Conservation (phyloP, 805 yeast species). For the Pichia cephalocereana region DNA sequence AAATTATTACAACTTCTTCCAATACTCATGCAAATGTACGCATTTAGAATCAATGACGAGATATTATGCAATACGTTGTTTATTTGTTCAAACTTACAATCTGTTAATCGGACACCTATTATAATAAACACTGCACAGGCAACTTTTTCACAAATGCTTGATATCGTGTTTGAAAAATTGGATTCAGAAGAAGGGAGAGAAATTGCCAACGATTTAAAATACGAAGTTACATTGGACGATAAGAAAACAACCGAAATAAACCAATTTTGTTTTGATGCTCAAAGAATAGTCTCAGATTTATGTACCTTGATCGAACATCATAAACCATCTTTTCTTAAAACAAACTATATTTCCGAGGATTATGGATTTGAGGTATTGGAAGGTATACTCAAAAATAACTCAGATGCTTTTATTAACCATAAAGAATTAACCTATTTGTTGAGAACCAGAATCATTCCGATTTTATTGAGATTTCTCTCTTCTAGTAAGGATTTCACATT, state of each 20-base stretch:
- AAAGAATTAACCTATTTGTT: constrained; percentile 58
- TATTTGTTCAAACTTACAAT: constrained; percentile 66
- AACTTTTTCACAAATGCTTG: constrained; percentile 77
- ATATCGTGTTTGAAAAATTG: constrained; percentile 66
- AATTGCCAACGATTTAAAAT: constrained; percentile 23
- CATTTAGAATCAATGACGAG: constrained; percentile 43
- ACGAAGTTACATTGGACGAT: constrained; percentile 38
- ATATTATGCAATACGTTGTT: constrained; percentile 49
- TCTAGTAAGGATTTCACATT: constrained; percentile 53
- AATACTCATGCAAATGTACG: constrained; percentile 56
- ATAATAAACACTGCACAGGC: constrained; percentile 90
- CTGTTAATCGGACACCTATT: constrained; percentile 59
- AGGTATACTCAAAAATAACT: constrained; percentile 61
- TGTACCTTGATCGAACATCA: constrained; percentile 58
- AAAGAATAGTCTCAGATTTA: constrained; percentile 59
- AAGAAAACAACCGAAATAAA: constrained; percentile 34
- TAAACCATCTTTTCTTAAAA: constrained; percentile 43
- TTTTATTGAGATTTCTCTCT: constrained; percentile 58
- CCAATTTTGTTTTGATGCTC: constrained; percentile 58
- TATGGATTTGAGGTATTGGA: constrained; percentile 80
- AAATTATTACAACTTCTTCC: constrained; percentile 82
- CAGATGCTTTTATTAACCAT: constrained; percentile 43
- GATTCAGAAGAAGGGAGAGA: constrained; percentile 29
- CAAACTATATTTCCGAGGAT: constrained; percentile 45
- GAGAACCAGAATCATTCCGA: constrained; percentile 64